Percentiles rank a stretch among this genome's conserved stretches.
These are phyloP conservation scores for Musa troglodytarum DNA, from an alignment of 176 grass and related monocot species.

Conservation along the genomic window DNA sequence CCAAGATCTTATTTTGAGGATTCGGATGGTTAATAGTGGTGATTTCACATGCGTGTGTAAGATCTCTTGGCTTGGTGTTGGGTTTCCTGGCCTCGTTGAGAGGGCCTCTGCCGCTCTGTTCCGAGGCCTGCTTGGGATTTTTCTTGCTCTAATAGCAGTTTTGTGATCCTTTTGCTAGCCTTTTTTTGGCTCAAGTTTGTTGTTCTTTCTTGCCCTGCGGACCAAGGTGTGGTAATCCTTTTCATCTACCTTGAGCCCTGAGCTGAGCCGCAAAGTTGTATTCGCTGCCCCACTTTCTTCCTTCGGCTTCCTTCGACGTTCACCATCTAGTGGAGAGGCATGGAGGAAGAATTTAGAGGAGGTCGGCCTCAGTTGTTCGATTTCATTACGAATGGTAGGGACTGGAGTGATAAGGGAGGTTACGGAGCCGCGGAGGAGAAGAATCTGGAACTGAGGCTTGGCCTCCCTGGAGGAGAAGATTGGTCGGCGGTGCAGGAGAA, in stretches of 20 bases:
- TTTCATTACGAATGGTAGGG: conserved; percentile 4
- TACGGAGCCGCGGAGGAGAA: conserved; percentile 35
- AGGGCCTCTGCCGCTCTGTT: background rate
- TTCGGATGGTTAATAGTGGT: background rate
- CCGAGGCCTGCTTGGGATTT: background rate
- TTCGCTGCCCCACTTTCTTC: background rate
- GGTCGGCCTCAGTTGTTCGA: conserved; percentile 9
- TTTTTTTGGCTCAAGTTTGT: background rate
- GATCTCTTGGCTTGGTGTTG: background rate
- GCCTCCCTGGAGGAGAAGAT: conserved; percentile 4
- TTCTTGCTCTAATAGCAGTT: background rate
- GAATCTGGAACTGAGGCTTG: conserved; percentile 21
- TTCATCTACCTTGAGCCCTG: background rate
- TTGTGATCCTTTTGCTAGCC: background rate
- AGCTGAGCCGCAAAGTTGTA: background rate
- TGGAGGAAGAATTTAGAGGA: conserved; percentile 1
- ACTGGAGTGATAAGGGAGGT: background rate
- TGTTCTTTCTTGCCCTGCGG: background rate
- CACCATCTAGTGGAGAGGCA: background rate
- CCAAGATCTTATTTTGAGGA: background rate
- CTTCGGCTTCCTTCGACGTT: background rate
- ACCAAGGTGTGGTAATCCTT: background rate
- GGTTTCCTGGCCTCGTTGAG: background rate
- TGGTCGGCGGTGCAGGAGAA: conserved; percentile 1
- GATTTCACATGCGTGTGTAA: background rate